These are phyloP conservation scores for Hypoxylon sp. DNA, from an alignment of 2,329 filamentous ascomycete species.

Conservation along the genomic window DNA sequence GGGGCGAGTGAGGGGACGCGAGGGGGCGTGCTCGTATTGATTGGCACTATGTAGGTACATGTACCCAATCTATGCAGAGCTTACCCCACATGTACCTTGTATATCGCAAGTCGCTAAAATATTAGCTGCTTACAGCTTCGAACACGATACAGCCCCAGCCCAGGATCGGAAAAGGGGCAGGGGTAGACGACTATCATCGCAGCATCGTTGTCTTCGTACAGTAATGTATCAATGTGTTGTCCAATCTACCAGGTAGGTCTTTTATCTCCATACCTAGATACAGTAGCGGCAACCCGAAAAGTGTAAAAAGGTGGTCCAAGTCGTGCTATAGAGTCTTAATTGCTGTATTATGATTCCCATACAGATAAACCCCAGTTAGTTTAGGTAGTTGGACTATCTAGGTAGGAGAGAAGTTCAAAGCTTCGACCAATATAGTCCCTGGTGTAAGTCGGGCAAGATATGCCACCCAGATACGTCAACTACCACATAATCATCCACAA, in stretches of 20 bases:
- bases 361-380: conserved; percentile 29
- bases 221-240: conserved; percentile 34
- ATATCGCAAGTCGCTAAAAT: conserved; percentile 12
- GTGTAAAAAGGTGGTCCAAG: conserved; percentile 34
- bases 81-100: conserved; percentile 37
- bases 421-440: conserved; percentile 8
- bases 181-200: conserved; percentile 21
- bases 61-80: conserved; percentile 2
- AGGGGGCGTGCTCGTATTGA: conserved; percentile 31
- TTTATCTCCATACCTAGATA: conserved; percentile 19
- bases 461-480: conserved; percentile 3
- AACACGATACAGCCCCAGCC: conserved; percentile 15
- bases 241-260: conserved; percentile 24
- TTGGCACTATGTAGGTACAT: conserved; percentile 1
- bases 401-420: conserved; percentile 18
- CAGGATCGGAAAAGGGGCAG: conserved; percentile 33
- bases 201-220: conserved; percentile 22
- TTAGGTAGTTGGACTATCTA: conserved; percentile 10
- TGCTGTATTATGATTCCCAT: conserved; percentile 32
- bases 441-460: conserved; percentile 28
- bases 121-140: conserved; percentile 13
- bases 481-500: conserved; percentile 14
- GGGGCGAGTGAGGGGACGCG: conserved; percentile 7
- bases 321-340: conserved; percentile 34
- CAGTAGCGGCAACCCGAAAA: conserved; percentile 34